Base-by-base conservation (phyloP, 2,329 filamentous ascomycete genomes). In the Xylaria sp. region DNA sequence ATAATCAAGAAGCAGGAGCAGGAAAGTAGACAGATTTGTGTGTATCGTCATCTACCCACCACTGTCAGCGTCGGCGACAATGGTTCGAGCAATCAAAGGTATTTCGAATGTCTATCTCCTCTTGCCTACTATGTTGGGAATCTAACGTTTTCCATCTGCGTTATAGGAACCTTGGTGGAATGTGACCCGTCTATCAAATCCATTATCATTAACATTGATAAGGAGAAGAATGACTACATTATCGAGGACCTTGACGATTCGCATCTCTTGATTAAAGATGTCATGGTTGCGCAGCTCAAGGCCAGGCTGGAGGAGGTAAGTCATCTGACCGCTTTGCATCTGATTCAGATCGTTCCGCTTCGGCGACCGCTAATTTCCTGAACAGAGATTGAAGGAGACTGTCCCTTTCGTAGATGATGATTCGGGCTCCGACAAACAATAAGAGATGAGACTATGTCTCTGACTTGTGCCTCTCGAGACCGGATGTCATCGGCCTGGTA, bases 181-280 rank as follows among this genome's bases (percentile, higher is more conserved):
- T 93, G 91, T 80, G 92, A 95, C 78, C 90, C 92, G n/a, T 93
- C 91, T 52, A 94, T 95, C 85, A 94, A 94, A 81, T 91, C 92
- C 70, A 93, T 94, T 83, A 91, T 95, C 76, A 84, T 92, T 73
- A 91, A 90, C 75, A 92, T 95, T 73, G 90, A 95, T 80, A 87
- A 83, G 74, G 83, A 87, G 65, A 85, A 86, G 72, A 89, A 94
- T 79, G 89, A 90, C 71, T 93, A 89, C 78, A 92, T 95, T 76
- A 91, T 94, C 70, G 91, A 94, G 74, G 91, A 94, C 70, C 86
- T 94, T 1, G 92, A 94, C 80, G 92, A 94, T 67, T 87, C 91
- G 77, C 90, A 91, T 66, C 83, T 93, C 0, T 84, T 95, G 3
- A 87, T 94, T 64, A 93, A 93, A 79, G 90, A 91, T 75, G 89